These are phyloP conservation scores for Ligustrum vulgare DNA, from an alignment of 257 asterid genomes.

Conservation along the genomic window DNA sequence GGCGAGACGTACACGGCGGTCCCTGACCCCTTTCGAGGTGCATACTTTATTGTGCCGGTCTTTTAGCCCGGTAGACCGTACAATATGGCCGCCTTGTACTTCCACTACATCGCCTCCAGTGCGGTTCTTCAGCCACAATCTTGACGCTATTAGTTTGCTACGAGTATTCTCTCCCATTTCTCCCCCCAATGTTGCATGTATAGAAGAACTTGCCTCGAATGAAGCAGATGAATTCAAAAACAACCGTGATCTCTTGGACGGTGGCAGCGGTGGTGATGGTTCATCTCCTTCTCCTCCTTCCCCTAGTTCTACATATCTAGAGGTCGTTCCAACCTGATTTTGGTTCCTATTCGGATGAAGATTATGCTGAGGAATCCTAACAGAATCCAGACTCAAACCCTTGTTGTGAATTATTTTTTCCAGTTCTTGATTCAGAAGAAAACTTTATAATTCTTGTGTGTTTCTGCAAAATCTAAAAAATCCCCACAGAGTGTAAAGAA, in stretches of 20 bases:
- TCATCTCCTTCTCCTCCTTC: conserved; percentile 22
- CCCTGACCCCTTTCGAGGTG: conserved; percentile 96
- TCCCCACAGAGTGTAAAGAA: too few species aligned
- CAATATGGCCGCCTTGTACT: conserved; percentile 98
- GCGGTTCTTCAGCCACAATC: too few species aligned
- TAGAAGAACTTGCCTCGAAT: conserved; percentile 40
- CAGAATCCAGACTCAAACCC: conserved; percentile 94
- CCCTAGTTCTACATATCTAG: conserved; percentile 32
- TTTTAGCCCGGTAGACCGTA: conserved; percentile 87
- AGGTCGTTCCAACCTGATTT: conserved; percentile 19
- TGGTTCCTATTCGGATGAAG: conserved; percentile 33
- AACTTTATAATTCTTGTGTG: neutral
- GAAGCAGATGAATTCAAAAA: conserved; percentile 36
- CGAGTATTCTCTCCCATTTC: conserved; percentile 30
- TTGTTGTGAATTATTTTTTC: conserved; percentile 41
- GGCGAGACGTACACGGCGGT: conserved; percentile 92
- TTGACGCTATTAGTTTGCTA: too few species aligned
- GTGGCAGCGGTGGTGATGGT: conserved; percentile 20
- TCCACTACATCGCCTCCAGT: conserved; percentile 77
- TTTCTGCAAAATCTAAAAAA: too few species aligned
- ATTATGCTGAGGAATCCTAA: conserved; percentile 41
- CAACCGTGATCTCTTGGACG: conserved; percentile 52
- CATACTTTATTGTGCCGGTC: conserved; percentile 99
- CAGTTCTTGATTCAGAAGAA: conserved; percentile 54
- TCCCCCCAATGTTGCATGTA: conserved; percentile 65